Evolutionary conservation across 202 grass and related monocot genomes (phyloP).

Genomic region (Eragrostis tef): DNA sequence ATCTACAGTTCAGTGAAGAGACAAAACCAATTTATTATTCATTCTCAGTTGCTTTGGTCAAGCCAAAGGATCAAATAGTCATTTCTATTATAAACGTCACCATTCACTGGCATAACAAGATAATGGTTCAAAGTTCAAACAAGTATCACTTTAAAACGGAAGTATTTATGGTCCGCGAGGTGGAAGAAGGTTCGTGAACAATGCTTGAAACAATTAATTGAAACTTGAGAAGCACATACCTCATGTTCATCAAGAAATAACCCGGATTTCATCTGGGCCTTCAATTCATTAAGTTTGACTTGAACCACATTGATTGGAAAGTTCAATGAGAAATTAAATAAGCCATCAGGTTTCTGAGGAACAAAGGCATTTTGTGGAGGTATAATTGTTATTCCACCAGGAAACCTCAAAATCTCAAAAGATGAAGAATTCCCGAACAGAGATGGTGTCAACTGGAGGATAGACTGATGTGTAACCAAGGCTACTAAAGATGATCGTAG

Average conservation of each 20-base stretch:
- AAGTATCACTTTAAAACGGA: no score
- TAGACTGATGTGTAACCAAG: constrained; percentile 62
- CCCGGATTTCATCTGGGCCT: constrained; percentile 70
- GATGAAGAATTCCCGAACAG: constrained; percentile 72
- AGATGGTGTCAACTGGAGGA: constrained; percentile 66
- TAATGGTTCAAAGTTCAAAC: no score
- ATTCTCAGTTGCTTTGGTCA: not conserved
- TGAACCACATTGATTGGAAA: constrained; percentile 61
- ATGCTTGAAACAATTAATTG: constrained; percentile 23
- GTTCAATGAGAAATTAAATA: constrained; percentile 81
- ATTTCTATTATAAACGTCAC: constrained; percentile 9
- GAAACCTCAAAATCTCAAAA: constrained; percentile 76
- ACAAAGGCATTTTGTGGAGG: constrained; percentile 73
- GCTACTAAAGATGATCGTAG: constrained; percentile 66
- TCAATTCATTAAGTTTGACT: constrained; percentile 66
- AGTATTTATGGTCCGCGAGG: not conserved
- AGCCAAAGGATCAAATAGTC: constrained; percentile 17
- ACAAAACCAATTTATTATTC: constrained; percentile 2
- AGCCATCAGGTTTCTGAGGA: constrained; percentile 62
- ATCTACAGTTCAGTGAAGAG: not conserved
- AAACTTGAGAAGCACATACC: constrained; percentile 48
- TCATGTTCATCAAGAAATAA: constrained; percentile 66
- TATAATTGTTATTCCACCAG: constrained; percentile 77
- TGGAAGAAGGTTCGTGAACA: not conserved
- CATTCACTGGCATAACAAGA: not conserved